These are phyloP conservation scores for Euphorbia celastroides DNA, from an alignment of 441 rosid species.

Conservation along the genomic window DNA sequence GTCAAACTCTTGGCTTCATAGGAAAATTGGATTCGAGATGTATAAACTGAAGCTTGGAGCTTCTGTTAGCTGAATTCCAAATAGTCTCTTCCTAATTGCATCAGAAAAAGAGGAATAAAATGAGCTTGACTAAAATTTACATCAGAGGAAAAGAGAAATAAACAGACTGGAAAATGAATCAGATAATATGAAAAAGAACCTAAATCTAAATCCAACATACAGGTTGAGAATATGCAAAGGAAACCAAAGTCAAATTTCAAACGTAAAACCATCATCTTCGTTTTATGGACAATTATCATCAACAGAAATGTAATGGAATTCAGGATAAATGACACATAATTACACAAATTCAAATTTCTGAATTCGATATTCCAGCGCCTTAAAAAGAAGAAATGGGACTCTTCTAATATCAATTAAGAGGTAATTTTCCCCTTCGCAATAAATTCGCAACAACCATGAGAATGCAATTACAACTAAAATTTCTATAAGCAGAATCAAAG, in stretches of 20 bases:
- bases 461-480: background rate
- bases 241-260: background rate
- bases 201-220: too few relatives aligned
- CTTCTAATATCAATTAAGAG: background rate
- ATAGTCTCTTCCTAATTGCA: constrained; percentile 16
- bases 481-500: background rate
- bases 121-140: too few relatives aligned
- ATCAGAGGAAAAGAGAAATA: too few relatives aligned
- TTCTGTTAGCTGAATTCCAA: constrained; percentile 21
- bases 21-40: background rate
- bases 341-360: background rate
- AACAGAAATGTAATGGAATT: background rate
- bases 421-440: background rate
- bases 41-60: background rate
- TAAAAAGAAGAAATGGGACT: background rate
- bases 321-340: background rate
- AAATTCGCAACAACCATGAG: background rate
- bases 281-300: background rate
- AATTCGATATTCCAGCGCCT: background rate
- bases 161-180: background rate
- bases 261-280: background rate
- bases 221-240: background rate
- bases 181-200: background rate
- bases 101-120: background rate
- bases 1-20: background rate